Conservation (phyloP, 140 eudicot species). For the Eryngium alpinum region DNA sequence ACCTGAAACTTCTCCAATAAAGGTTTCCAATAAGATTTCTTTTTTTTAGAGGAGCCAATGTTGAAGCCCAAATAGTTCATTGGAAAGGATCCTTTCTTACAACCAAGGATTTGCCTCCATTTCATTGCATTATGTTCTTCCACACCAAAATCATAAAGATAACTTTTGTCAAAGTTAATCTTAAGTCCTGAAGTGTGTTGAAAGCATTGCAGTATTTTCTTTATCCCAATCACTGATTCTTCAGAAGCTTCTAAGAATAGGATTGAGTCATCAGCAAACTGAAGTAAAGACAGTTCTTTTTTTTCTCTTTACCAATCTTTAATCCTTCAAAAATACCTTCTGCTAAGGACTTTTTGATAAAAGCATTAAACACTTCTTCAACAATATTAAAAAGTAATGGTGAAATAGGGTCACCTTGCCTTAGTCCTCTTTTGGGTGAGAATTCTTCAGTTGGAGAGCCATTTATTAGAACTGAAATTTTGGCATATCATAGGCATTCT, state of each 20-base stretch:
- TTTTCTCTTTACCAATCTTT: background rate
- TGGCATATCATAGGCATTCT: background rate
- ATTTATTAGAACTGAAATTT: background rate
- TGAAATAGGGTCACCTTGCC: background rate
- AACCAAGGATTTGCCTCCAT: background rate
- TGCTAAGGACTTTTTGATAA: too few species aligned
- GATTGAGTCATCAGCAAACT: background rate
- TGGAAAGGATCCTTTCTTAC: background rate
- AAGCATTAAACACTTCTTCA: background rate
- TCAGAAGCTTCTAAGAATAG: too few species aligned
- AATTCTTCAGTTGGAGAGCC: background rate
- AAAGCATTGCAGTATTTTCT: too few species aligned
- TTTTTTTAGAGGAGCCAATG: background rate
- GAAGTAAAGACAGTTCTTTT: background rate
- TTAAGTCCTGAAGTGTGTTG: too few species aligned
- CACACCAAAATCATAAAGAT: background rate
- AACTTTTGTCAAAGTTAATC: too few species aligned
- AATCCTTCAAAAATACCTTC: too few species aligned
- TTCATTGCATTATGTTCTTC: fast-evolving
- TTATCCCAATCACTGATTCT: background rate
- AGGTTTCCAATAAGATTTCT: background rate
- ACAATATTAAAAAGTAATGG: background rate
- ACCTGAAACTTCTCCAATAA: background rate
- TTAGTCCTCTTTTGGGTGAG: background rate
- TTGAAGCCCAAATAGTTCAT: too few species aligned